Base-by-base conservation (phyloP, 768 basidiomycete genomes). In the Russula sp. region DNA sequence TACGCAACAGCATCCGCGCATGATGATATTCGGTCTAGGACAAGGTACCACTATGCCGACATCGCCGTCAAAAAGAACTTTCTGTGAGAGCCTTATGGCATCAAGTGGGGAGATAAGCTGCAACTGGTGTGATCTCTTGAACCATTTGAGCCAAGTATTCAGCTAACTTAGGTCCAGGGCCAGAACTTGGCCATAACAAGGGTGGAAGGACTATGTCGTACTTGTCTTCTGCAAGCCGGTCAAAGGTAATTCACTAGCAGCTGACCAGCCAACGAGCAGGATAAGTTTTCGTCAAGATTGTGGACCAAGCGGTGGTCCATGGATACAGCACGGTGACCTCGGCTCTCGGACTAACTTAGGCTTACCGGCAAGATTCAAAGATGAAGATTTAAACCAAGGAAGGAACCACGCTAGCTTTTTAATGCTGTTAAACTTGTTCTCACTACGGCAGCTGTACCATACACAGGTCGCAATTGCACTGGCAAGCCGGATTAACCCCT, bases 401-500 rank as follows among this genome's bases (percentile, higher is more conserved):
- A 20, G 20, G 26, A 24, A 32, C 46, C 40, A 58, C 34, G 22
- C 3, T 9, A 10, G 3, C 14, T 2, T 46, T 20, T 26, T 2
- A 28, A 20, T 10, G 16, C n/a, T 5, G 20, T 1, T 9, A 1
- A 24, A 9, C 8, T 26, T 1, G 36, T n/a, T 24, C 67, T 44
- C 24, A 66, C 55, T 49, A 58, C 63, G 5, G 63, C 14, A 58
- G 28, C 1, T 65, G 59, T 7, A 58, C 42, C 5, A 49, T 11
- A 22, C 46, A 48, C 10, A 2, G 7, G 44, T 58, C 54, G 59
- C 64, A 22, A 58, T 56, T 13, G 11, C 32, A 32, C 4, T 28
- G 2, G 28, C 53, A 40, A 65, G 66, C 59, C 64, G 58, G 28
- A 61, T 42, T 26, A 64, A 16, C 38, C 62, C 63, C 63, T 67